Base-by-base conservation (phyloP, 1,284 basidiomycete species). In the Naganishia liquefaciens region DNA sequence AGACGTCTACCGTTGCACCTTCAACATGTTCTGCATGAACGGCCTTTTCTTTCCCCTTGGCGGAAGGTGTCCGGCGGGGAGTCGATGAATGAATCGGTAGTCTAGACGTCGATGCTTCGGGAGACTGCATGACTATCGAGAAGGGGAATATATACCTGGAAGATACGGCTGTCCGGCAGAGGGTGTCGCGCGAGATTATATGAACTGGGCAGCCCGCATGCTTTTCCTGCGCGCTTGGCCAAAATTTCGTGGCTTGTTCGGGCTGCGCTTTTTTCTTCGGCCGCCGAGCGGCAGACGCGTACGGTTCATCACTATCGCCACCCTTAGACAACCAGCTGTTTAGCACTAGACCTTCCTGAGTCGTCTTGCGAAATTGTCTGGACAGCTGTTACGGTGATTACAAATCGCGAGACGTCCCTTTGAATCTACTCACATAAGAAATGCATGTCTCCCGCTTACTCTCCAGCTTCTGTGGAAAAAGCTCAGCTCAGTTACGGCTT, bases 41-140 rank as follows among this genome's bases (percentile, higher is more conserved):
- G n/a, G 55, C 64, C 30, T 58, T 50, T 54, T 65, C 64, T 52
- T 65, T 65, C 25, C 64, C 64, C 51, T 65, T 65, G 50, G 52
- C 42, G 40, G 51, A 70, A 1, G 68, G 72, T 2, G 68, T 73
- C 53, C 19, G 69, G 51, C 17, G 67, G 23, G 49, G 30, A 44
- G 47, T 40, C 25, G 51, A 49, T n/a, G 61, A 47, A 46, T 46
- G 54, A 15, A 43, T 30, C 40, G 54, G 65, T 23, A 57, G 65
- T 30, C 46, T 33, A 21, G 63, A 64, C 39, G 63, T 57, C 54
- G 63, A 64, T 44, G 63, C 63, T 46, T 64, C 54, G n/a, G 63
- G 54, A 57, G 63, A 63, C 47, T 60, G 57, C 57, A 60, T 60
- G 57, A 60, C 57, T 40, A 28, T 51, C 27, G 15, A 37, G 33